phyloP scores from a whole-genome alignment of 345 rosid species.

The Tarenaya hassleriana region DNA sequence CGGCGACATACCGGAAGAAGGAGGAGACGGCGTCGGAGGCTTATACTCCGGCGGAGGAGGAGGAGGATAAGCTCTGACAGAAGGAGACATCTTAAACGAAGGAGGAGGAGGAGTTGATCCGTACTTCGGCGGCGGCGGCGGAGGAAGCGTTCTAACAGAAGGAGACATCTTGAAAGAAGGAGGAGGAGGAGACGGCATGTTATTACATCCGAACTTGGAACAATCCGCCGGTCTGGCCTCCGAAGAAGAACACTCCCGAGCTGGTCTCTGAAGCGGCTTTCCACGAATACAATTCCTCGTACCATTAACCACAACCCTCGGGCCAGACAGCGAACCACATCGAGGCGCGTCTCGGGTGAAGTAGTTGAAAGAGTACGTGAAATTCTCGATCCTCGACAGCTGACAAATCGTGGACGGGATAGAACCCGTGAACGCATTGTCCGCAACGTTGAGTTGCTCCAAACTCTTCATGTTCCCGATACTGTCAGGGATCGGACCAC shows the following conservation, averaged over 20 bases:
- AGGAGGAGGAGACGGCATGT: slow-evolving; percentile 28
- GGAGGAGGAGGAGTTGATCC: slow-evolving; percentile 42
- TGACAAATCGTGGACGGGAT: slow-evolving; percentile 51
- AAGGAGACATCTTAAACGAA: slow-evolving; percentile 39
- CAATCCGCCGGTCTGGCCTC: slow-evolving; percentile 56
- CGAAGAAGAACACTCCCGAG: slow-evolving; percentile 41
- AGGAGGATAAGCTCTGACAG: slow-evolving; percentile 25
- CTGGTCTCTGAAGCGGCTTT: slow-evolving; percentile 44
- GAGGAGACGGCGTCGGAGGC: slow-evolving; percentile 30
- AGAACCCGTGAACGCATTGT: slow-evolving; percentile 51
- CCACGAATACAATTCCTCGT: slow-evolving; percentile 47
- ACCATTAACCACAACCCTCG: slow-evolving; percentile 27
- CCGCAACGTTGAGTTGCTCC: slow-evolving; percentile 61
- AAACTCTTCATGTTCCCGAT: slow-evolving; percentile 58
- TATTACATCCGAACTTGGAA: slow-evolving; percentile 42
- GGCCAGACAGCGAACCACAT: slow-evolving; percentile 36
- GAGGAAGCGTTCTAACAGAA: slow-evolving; percentile 25
- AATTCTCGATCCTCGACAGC: slow-evolving; percentile 51
- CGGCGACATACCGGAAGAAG: slow-evolving; percentile 34
- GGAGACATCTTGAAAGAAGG: slow-evolving; percentile 34
- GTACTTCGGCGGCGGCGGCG: no score
- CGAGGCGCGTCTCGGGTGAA: slow-evolving; percentile 55
- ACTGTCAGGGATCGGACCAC: slow-evolving; percentile 45
- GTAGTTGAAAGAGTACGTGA: slow-evolving; percentile 57
- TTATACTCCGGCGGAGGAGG: slow-evolving; percentile 22